phyloP scores from a whole-genome alignment of 2,329 filamentous ascomycete species.

The Neonectria magnoliae region DNA sequence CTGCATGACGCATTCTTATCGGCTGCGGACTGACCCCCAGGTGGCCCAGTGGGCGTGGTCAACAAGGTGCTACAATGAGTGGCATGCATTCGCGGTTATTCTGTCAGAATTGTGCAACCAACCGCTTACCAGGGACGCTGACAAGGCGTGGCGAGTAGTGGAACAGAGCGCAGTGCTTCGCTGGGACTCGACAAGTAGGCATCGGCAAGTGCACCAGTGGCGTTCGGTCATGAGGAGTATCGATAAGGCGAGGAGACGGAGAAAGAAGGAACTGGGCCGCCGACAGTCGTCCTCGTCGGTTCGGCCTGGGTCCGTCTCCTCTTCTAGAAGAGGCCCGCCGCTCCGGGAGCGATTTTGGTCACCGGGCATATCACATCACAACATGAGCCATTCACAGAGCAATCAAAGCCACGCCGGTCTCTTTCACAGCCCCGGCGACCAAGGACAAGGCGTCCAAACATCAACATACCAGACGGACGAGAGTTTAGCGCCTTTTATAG shows the following conservation, averaged over 20 bases:
- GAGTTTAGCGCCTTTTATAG: no score
- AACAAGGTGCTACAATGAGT: slow-evolving; percentile 17
- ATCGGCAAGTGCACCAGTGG: slow-evolving; percentile 17
- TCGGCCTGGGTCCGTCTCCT: neutral
- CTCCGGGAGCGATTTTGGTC: neutral
- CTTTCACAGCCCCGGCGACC: neutral
- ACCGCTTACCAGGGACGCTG: slow-evolving; percentile 9
- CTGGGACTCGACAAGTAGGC: slow-evolving; percentile 12
- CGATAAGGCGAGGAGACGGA: slow-evolving; percentile 15
- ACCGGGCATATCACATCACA: neutral
- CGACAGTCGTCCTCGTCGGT: slow-evolving; percentile 8
- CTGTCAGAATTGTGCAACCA: slow-evolving; percentile 8
- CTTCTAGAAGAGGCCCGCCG: neutral
- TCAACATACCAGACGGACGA: neutral
- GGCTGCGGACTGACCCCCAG: slow-evolving; percentile 1
- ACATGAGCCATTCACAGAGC: neutral
- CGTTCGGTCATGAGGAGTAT: slow-evolving; percentile 19
- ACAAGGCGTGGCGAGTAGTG: slow-evolving; percentile 21
- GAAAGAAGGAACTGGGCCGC: slow-evolving; percentile 16
- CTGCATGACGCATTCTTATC: slow-evolving; percentile 21
- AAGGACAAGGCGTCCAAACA: neutral
- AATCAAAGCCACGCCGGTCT: neutral
- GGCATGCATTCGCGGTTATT: slow-evolving; percentile 20
- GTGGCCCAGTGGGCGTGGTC: slow-evolving; percentile 17
- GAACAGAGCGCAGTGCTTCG: slow-evolving; percentile 20